A percentile compares a stretch with the other conserved stretches of the same genome.
Conservation (phyloP, 2,329 filamentous ascomycete genomes). For the Aspergillus pseudoterreus region DNA sequence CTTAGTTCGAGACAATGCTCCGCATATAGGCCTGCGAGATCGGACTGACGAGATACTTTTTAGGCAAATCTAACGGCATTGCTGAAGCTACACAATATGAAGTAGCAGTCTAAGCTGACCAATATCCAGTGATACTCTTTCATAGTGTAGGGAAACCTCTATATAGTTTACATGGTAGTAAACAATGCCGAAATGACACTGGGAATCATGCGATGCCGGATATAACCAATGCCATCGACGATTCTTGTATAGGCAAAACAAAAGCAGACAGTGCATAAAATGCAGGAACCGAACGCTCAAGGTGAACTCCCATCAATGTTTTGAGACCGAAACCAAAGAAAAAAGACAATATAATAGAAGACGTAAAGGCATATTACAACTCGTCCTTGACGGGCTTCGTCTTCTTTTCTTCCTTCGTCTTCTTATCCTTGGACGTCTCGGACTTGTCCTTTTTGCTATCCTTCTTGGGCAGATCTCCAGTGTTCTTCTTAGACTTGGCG, state of each 20-base stretch:
- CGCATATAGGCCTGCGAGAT: too few species aligned
- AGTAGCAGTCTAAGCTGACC: too few species aligned
- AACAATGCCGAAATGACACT: background rate
- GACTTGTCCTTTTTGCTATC: conserved; percentile 27
- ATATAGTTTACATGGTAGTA: conserved; percentile 9
- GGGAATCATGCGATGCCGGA: background rate
- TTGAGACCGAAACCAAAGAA: background rate
- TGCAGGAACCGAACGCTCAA: conserved; percentile 9
- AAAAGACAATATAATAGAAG: background rate
- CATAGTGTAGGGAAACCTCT: conserved; percentile 1
- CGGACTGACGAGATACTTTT: too few species aligned
- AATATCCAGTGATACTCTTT: too few species aligned
- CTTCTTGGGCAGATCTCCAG: conserved; percentile 21
- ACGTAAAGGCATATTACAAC: background rate
- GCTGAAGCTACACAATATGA: too few species aligned
- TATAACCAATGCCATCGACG: background rate
- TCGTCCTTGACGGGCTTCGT: conserved; percentile 12
- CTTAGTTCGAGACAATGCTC: too few species aligned
- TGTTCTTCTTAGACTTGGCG: conserved; percentile 14
- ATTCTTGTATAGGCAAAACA: background rate
- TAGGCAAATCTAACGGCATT: too few species aligned
- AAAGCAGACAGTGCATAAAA: background rate
- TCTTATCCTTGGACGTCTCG: conserved; percentile 24
- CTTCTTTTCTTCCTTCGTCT: conserved; percentile 8
- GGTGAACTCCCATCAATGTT: conserved; percentile 10